Percentiles rank a stretch among this genome's conserved stretches.
phyloP scores from a whole-genome alignment of 768 basidiomycete genomes.

The Boletus vinaceobasis region DNA sequence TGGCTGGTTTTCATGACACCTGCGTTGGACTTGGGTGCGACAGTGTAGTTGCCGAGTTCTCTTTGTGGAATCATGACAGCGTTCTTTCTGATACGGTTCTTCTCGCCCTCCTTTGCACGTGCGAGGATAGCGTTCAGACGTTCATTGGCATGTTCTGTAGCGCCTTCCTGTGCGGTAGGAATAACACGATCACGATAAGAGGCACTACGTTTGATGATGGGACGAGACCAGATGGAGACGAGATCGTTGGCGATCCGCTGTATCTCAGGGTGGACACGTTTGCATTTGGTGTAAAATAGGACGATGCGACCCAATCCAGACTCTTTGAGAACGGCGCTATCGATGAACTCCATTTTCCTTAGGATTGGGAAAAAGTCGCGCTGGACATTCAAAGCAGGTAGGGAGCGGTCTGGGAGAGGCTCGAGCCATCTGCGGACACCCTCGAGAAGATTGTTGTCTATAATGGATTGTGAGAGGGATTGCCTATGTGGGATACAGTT shows the following conservation, averaged over 20 bases:
- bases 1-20: conserved; percentile 49
- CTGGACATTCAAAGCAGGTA: conserved; percentile 96
- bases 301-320: conserved; percentile 86
- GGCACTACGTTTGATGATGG: conserved; percentile 86
- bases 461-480: conserved; percentile 85
- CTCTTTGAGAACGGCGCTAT: conserved; percentile 85
- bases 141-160: conserved; percentile 42
- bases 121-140: conserved; percentile 68
- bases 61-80: conserved; percentile 81
- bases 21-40: conserved; percentile 63
- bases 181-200: conserved; percentile 75
- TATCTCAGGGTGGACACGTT: conserved; percentile 80
- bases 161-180: conserved; percentile 48
- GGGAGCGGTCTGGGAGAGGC: conserved; percentile 86
- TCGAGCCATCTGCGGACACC: conserved; percentile 91
- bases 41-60: conserved; percentile 71
- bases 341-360: conserved; percentile 88
- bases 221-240: conserved; percentile 82
- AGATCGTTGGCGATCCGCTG: conserved; percentile 80
- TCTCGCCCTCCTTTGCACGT: conserved; percentile 64
- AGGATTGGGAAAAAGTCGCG: conserved; percentile 83
- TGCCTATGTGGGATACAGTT: conserved; percentile 45
- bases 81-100: conserved; percentile 67
- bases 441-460: conserved; percentile 92
- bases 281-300: conserved; percentile 95